Base-by-base conservation (phyloP, 2,329 filamentous ascomycete genomes). In the Fusarium dlaminii region DNA sequence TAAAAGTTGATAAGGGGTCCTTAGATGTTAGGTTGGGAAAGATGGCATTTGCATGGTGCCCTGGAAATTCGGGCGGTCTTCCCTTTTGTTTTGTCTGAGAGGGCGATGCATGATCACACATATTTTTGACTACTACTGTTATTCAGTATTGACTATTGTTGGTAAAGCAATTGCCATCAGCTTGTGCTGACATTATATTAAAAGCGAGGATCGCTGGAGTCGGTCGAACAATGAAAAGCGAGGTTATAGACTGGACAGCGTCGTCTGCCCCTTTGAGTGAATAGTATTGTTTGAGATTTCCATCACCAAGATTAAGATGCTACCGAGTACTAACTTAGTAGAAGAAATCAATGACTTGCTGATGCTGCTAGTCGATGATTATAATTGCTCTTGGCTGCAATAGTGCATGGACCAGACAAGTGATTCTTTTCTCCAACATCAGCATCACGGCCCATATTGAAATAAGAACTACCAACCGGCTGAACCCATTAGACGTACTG, bases 161-260 rank as follows among this genome's bases (percentile, higher is more conserved):
- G 40, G 63, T 34, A 37, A 32, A 40, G 20, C 14, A 57, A 39
- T 54, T 55, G 51, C 51, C 60, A 63, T 46, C 48, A 61, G 43
- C 36, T 14, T n/a, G 34, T 49, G 39, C 46, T 64, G 56, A 54
- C 59, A 59, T 60, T 42, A 63, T 62, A 73, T 37, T 46, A 73
- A 72, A 73, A 75, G 68, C 46, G 37, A 74, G 45, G 61, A 55
- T 56, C 75, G 60, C 64, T 54, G 66, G 74, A 61, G 67, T 77
- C 65, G 66, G 54, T 63, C 42, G 55, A 74, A 68, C n/a, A 66
- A 62, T 60, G 61, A 74, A 75, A 76, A 73, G 63, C 43, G 51
- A 75, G 66, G 66, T 70, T 59, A 70, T 76, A 76, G 75, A 78
- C 63, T 69, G 59, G 66, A 72, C 54, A 67, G 69, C 52, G 32